A percentile compares a stretch with the other conserved stretches of the same genome.
phyloP scores from a whole-genome alignment of 331 rosid species.

The Pyrus hybrid region DNA sequence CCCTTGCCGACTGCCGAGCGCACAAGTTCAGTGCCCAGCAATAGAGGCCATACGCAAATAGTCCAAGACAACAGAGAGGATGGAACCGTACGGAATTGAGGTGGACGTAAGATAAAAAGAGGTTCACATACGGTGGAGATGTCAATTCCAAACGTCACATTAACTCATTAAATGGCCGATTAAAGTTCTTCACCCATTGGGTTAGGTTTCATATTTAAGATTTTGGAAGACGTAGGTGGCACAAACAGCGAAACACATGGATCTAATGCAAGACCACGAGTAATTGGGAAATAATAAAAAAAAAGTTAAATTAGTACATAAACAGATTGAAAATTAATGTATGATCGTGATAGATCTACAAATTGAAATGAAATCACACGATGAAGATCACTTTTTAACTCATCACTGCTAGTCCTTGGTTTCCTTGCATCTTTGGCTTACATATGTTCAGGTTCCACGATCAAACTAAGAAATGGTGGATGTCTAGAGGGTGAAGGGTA shows the following conservation, averaged over 20 bases:
- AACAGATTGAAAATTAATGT: too few species aligned
- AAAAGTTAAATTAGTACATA: too few species aligned
- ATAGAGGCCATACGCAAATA: background rate
- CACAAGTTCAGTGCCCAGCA: background rate
- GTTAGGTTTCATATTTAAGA: background rate
- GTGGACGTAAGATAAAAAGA: background rate
- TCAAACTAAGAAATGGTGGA: background rate
- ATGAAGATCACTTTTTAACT: too few species aligned
- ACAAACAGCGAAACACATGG: too few species aligned
- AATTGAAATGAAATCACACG: background rate
- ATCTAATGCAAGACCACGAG: too few species aligned
- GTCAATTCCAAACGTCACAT: background rate
- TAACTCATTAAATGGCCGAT: background rate
- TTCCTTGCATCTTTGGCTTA: background rate
- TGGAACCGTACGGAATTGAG: background rate
- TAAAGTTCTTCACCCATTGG: background rate
- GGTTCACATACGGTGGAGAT: background rate
- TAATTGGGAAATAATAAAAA: too few species aligned
- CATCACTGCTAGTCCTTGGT: background rate
- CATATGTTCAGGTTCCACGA: background rate
- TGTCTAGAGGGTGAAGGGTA: background rate
- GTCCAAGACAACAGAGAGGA: background rate
- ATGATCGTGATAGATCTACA: background rate
- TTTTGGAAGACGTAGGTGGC: too few species aligned
- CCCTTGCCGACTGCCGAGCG: background rate